Evolutionary conservation across 1,284 basidiomycete genomes (phyloP).

Genomic region (Flammula alnicola): DNA sequence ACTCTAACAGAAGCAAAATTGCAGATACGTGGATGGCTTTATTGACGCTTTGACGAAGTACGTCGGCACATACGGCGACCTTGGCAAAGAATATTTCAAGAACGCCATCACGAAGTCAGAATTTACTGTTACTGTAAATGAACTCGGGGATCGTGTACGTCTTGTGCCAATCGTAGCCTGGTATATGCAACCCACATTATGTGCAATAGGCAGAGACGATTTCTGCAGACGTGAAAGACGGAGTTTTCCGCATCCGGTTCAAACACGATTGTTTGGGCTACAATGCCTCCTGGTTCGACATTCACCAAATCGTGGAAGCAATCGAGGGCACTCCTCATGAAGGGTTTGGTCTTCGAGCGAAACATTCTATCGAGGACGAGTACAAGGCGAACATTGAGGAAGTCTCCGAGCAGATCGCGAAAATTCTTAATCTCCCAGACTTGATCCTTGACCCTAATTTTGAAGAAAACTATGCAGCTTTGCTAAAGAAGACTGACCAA

Average conservation of each 20-base stretch:
- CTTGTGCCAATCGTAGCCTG: no score
- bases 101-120: conserved; percentile 36
- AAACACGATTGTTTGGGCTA: conserved; percentile 29
- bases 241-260: conserved; percentile 39
- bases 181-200: conserved; percentile 1
- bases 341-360: conserved; percentile 35
- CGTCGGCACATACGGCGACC: conserved; percentile 34
- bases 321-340: conserved; percentile 33
- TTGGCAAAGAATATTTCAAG: conserved; percentile 40
- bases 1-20: background rate
- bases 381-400: conserved; percentile 36
- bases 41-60: conserved; percentile 31
- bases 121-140: conserved; percentile 36
- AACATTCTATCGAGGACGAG: conserved; percentile 33
- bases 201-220: conserved; percentile 30
- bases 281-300: conserved; percentile 28
- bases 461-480: conserved; percentile 35
- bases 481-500: conserved; percentile 28
- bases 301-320: conserved; percentile 30
- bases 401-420: conserved; percentile 31
- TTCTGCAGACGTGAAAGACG: conserved; percentile 35
- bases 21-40: conserved; percentile 40
- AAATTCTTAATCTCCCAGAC: conserved; percentile 34
- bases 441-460: conserved; percentile 42
- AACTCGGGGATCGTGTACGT: conserved; percentile 32